Percentiles rank a stretch among this genome's conserved stretches.
Evolutionary conservation across 768 basidiomycete species (phyloP).

Genomic region (Panus rudis): DNA sequence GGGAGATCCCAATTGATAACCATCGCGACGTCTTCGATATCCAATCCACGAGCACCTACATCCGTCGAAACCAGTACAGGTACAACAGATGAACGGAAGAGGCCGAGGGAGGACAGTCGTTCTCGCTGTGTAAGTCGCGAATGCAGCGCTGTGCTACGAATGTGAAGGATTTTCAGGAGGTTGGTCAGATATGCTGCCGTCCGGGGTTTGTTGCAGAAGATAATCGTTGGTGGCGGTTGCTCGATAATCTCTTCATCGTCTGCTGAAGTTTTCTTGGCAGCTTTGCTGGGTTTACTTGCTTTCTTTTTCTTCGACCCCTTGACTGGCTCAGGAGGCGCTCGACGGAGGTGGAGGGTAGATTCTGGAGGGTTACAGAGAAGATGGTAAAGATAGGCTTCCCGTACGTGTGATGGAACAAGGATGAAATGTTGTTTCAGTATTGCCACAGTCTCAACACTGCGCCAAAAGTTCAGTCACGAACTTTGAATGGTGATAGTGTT

Average conservation of each 20-base stretch:
- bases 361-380: slow-evolving; percentile 86
- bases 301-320: slow-evolving; percentile 25
- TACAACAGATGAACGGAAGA: slow-evolving; percentile 81
- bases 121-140: slow-evolving; percentile 91
- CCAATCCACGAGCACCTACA: slow-evolving; percentile 90
- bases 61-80: slow-evolving; percentile 93
- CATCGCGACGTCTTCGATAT: slow-evolving; percentile 94
- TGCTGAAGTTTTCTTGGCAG: slow-evolving; percentile 21
- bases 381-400: slow-evolving; percentile 87
- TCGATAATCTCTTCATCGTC: slow-evolving; percentile 47
- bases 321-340: slow-evolving; percentile 48
- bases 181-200: slow-evolving; percentile 87
- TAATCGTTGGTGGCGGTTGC: slow-evolving; percentile 92
- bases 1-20: slow-evolving; percentile 98
- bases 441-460: slow-evolving; percentile 82
- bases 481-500: neutral
- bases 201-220: slow-evolving; percentile 80
- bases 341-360: slow-evolving; percentile 60
- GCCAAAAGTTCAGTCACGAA: slow-evolving; percentile 4
- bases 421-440: slow-evolving; percentile 85
- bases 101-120: slow-evolving; percentile 71
- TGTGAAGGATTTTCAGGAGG: slow-evolving; percentile 68
- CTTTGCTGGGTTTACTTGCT: slow-evolving; percentile 22
- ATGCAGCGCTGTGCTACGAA: slow-evolving; percentile 86
- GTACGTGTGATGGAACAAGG: slow-evolving; percentile 90